These are phyloP conservation scores for Phytophthora tentaculata DNA, from an alignment of 352 stramenopile genomes.

Conservation along the genomic window DNA sequence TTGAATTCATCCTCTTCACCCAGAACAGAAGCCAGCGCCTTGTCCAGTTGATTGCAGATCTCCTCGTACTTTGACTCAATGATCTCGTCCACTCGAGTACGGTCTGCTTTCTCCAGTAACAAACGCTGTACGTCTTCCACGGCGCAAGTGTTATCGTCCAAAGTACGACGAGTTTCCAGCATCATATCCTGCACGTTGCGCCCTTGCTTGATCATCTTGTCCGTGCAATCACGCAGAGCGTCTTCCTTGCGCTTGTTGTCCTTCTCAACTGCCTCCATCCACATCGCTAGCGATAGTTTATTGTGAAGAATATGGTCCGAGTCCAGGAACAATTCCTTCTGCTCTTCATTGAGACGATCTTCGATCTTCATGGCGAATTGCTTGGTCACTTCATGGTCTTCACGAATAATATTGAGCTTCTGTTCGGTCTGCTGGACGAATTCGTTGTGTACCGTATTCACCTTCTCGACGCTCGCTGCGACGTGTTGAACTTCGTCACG, in stretches of 20 bases:
- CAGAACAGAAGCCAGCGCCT: conserved; percentile 83
- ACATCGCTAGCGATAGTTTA: conserved; percentile 78
- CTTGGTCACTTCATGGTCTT: conserved; percentile 80
- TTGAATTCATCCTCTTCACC: conserved; percentile 92
- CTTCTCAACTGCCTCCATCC: conserved; percentile 78
- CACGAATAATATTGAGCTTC: conserved; percentile 53
- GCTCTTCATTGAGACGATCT: conserved; percentile 81
- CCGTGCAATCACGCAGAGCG: conserved; percentile 76
- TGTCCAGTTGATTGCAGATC: conserved; percentile 93
- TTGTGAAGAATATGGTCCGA: conserved; percentile 85
- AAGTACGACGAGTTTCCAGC: conserved; percentile 76
- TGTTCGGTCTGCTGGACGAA: conserved; percentile 64
- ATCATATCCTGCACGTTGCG: conserved; percentile 89
- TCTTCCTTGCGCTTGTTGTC: conserved; percentile 78
- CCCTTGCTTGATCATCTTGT: conserved; percentile 85
- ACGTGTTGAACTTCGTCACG: conserved; percentile 60
- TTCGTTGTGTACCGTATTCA: conserved; percentile 45
- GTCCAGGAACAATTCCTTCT: conserved; percentile 82
- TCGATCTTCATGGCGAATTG: conserved; percentile 88
- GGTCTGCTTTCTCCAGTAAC: conserved; percentile 81
- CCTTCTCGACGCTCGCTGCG: conserved; percentile 55
- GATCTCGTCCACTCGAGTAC: conserved; percentile 85
- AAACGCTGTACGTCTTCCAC: conserved; percentile 85
- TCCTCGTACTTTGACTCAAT: conserved; percentile 93
- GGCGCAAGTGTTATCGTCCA: conserved; percentile 86